Conservation (phyloP, 2,329 filamentous ascomycete genomes). For the Penicillium freii region DNA sequence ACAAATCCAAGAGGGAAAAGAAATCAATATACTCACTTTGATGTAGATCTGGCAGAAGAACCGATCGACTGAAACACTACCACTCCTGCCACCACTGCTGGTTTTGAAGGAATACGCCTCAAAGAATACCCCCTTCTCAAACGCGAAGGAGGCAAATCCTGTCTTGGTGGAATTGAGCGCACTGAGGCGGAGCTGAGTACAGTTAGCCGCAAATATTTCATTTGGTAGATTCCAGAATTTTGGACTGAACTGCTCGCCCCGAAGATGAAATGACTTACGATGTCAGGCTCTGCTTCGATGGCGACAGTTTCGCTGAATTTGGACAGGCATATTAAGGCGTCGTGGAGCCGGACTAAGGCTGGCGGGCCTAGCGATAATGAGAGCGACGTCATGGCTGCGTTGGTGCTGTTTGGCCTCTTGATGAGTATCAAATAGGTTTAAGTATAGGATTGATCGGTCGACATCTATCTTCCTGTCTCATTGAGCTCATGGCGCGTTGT, state of each 20-base stretch:
- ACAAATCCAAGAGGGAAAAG: neutral
- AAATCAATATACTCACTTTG: slow-evolving; percentile 45
- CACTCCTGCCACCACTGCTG: slow-evolving; percentile 20
- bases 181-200: slow-evolving; percentile 56
- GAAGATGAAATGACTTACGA: slow-evolving; percentile 41
- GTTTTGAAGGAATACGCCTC: slow-evolving; percentile 55
- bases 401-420: neutral
- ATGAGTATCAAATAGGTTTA: no score
- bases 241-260: neutral
- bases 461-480: neutral
- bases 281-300: slow-evolving; percentile 59
- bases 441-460: neutral
- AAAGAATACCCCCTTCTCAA: slow-evolving; percentile 57
- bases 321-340: slow-evolving; percentile 58
- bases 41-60: slow-evolving; percentile 61
- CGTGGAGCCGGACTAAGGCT: slow-evolving; percentile 57
- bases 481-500: neutral
- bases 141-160: slow-evolving; percentile 60
- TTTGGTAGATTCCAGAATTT: neutral
- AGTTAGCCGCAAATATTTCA: neutral
- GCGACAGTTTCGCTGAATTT: slow-evolving; percentile 64
- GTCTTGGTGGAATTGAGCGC: slow-evolving; percentile 63
- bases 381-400: slow-evolving; percentile 35
- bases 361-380: slow-evolving; percentile 57
- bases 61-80: slow-evolving; percentile 42